Evolutionary conservation across 2,329 filamentous ascomycete genomes (phyloP).

Genomic region (Trichophyton mentagrophytes): DNA sequence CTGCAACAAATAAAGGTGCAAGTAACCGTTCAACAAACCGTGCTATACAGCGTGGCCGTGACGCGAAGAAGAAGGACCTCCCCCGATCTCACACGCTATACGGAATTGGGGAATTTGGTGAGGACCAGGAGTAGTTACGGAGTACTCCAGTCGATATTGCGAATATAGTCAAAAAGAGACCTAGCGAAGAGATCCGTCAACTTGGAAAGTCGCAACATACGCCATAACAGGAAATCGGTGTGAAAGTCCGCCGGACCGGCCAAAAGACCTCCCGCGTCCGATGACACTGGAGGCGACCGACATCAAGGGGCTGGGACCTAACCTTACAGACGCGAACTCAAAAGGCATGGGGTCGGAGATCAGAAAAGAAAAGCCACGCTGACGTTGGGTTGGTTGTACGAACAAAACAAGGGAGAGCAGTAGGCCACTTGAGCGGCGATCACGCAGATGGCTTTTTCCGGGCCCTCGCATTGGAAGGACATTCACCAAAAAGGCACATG

Average conservation of each 20-base stretch:
- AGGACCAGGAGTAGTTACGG: too few species aligned
- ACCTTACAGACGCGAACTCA: neutral
- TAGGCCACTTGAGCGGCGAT: neutral
- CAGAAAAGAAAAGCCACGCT: neutral
- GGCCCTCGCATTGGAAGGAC: neutral
- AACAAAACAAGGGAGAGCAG: neutral
- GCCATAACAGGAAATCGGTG: neutral
- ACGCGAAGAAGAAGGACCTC: slow-evolving; percentile 1
- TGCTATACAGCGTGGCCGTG: neutral
- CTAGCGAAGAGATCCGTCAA: too few species aligned
- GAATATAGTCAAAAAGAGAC: too few species aligned
- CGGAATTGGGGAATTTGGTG: too few species aligned
- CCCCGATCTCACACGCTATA: neutral
- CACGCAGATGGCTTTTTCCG: neutral
- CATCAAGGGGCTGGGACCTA: neutral
- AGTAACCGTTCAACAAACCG: neutral
- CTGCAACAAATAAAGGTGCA: neutral
- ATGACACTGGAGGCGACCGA: neutral
- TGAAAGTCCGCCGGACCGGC: neutral
- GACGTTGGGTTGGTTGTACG: neutral
- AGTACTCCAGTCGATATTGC: too few species aligned
- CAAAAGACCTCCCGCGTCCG: neutral
- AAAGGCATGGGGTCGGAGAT: neutral
- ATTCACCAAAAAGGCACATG: neutral
- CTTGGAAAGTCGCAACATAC: too few species aligned